Evolutionary conservation across 225 moss, liverwort and hornwort genomes (phyloP), one percentile per base, ranked within the genome.

Genomic region (Neckera pumila): DNA sequence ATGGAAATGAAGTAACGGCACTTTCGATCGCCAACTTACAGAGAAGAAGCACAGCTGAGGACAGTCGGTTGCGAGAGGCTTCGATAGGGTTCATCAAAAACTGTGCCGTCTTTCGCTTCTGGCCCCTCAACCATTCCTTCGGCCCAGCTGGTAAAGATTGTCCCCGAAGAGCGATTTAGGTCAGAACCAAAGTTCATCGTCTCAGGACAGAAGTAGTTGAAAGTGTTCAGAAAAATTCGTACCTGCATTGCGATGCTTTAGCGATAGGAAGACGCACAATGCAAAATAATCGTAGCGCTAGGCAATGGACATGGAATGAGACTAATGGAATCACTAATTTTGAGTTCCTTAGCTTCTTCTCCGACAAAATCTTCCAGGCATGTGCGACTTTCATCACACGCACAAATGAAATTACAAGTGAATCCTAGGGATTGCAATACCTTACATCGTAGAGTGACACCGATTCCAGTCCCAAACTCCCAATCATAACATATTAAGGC

Each of bases 91-190:
- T 94, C 70, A 97, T 74, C 87, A 97, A 82, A 76, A 96, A 97
- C 76, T 94, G 91, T 21, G 94, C 91, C 34, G 94, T 95, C 86
- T 92, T 97, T 85, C 96, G 93, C 89, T 97, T 97, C 93, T 97
- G 96, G 73, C 90, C 95, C 88, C 79, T 94, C 79, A 97, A 92
- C 97, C 97, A 97, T 85, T 96, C 95, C 91, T 90, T 96, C 69
- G 95, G 91, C 60, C 96, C 96, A 58, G 95, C 96, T 96, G 93
- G 74, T 79, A 64, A 90, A 85, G 75, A 87, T 80, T 61, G 86
- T 75, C 90, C 86, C 81, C 87, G 85, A 85, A 89, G 81, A 81
- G 70, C 18, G 59, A 88, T 64, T 81, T 80, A 86, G 43, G 84
- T 93, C 84, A 91, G 81, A 88, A 84, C 61, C 81, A 87, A 87